These are phyloP conservation scores for Rhizopogon vinicolor DNA, from an alignment of 768 basidiomycete genomes.

Conservation along the genomic window DNA sequence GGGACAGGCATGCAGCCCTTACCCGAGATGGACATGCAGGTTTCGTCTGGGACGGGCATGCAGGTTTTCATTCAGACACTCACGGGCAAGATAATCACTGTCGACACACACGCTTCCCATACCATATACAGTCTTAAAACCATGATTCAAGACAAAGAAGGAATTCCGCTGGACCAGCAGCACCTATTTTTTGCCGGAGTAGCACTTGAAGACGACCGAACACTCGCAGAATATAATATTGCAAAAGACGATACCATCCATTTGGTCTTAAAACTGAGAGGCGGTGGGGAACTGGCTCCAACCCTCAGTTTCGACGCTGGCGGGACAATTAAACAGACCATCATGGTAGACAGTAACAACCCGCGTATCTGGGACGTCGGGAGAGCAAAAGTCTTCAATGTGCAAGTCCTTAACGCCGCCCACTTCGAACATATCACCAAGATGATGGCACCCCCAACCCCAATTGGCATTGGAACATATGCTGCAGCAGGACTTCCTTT, in stretches of 20 bases:
- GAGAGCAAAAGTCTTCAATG: background rate
- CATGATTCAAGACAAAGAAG: constrained; percentile 90
- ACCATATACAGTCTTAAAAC: constrained; percentile 75
- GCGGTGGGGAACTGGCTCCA: constrained; percentile 43
- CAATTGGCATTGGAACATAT: background rate
- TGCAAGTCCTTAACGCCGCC: background rate
- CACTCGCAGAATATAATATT: constrained; percentile 52
- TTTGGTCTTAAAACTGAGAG: constrained; percentile 57
- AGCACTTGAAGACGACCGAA: constrained; percentile 18
- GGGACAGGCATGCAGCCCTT: no score
- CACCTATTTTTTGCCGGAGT: constrained; percentile 77
- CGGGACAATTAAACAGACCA: background rate
- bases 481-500: background rate
- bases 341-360: background rate
- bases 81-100: constrained; percentile 82
- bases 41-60: constrained; percentile 48
- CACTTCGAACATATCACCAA: background rate
- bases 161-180: constrained; percentile 92
- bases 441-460: background rate
- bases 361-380: background rate
- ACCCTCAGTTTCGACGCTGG: background rate
- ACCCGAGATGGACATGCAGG: no score
- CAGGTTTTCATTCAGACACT: constrained; percentile 81
- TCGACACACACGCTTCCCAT: constrained; percentile 74
- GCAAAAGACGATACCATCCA: constrained; percentile 71